A percentile compares a stretch with the other conserved stretches of the same genome.
Evolutionary conservation across 208 protist species (phyloP).

Genomic region (Acanthamoeba divionensis): DNA sequence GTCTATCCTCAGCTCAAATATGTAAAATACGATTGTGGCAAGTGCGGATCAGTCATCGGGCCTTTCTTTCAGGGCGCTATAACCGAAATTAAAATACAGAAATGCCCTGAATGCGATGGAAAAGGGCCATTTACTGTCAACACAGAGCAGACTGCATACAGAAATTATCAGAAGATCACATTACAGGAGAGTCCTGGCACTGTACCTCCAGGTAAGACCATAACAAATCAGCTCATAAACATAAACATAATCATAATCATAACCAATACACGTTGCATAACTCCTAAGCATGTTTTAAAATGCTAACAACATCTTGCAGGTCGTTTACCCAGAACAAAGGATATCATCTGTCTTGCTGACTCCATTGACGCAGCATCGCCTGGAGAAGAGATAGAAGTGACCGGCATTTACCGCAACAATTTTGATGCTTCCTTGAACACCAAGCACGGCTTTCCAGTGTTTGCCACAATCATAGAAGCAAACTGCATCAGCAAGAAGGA

Average conservation of each 20-base stretch:
- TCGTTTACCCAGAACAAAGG: constrained; percentile 95
- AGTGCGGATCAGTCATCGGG: constrained; percentile 82
- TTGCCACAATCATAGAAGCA: constrained; percentile 96
- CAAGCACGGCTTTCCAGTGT: constrained; percentile 98
- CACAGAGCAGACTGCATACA: constrained; percentile 94
- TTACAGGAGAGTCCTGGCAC: constrained; percentile 97
- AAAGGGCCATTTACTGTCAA: constrained; percentile 94
- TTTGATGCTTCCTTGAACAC: constrained; percentile 96
- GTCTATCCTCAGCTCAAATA: constrained; percentile 97
- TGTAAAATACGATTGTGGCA: constrained; percentile 95
- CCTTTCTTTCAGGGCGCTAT: constrained; percentile 60
- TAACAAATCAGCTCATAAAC: too few species aligned
- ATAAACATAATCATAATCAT: too few species aligned
- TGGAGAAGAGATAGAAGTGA: constrained; percentile 95
- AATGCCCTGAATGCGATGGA: constrained; percentile 74
- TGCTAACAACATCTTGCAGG: constrained; percentile 70
- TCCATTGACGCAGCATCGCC: constrained; percentile 96
- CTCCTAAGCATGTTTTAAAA: too few species aligned
- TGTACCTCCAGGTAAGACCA: constrained; percentile 85
- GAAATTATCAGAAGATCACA: constrained; percentile 97
- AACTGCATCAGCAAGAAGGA: constrained; percentile 93
- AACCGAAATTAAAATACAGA: constrained; percentile 56
- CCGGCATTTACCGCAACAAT: constrained; percentile 97
- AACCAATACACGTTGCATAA: too few species aligned
- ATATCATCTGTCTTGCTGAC: constrained; percentile 96